phyloP scores from a whole-genome alignment of 2,329 filamentous ascomycete genomes.

The Biscogniauxia marginata region DNA sequence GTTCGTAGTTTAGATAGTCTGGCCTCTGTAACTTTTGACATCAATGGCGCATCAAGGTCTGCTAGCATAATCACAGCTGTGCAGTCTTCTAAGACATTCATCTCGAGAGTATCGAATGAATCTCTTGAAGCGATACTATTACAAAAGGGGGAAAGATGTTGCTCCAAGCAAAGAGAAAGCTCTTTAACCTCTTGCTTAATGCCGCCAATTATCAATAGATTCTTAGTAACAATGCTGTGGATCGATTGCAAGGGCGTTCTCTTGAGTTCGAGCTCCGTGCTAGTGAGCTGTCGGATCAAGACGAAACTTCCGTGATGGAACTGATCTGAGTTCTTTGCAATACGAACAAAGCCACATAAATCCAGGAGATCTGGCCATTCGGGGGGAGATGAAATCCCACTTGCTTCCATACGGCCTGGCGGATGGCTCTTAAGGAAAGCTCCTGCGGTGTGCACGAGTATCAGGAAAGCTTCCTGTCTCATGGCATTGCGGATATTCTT shows the following conservation, averaged over 20 bases:
- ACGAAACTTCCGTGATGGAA: conserved; percentile 34
- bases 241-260: conserved; percentile 10
- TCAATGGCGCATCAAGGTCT: conserved; percentile 37
- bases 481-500: conserved; percentile 31
- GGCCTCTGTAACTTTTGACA: conserved; percentile 34
- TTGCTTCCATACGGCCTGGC: not conserved
- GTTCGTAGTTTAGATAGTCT: conserved; percentile 27
- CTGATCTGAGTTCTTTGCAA: conserved; percentile 34
- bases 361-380: conserved; percentile 36
- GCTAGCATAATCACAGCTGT: conserved; percentile 36
- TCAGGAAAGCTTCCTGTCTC: conserved; percentile 39
- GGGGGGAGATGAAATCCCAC: conserved; percentile 28
- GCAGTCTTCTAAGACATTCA: conserved; percentile 19
- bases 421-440: conserved; percentile 19
- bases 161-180: conserved; percentile 20
- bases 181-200: conserved; percentile 3
- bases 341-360: conserved; percentile 32
- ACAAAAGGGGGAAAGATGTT: conserved; percentile 24
- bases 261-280: conserved; percentile 21
- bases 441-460: conserved; percentile 21
- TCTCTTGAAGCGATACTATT: conserved; percentile 11
- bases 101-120: conserved; percentile 30
- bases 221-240: conserved; percentile 15
- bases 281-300: conserved; percentile 37
- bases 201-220: conserved; percentile 36